Evolutionary conservation across 2,329 filamentous ascomycete species (phyloP), one percentile per base, ranked within the genome.

Genomic region (Aspergillus sp.): DNA sequence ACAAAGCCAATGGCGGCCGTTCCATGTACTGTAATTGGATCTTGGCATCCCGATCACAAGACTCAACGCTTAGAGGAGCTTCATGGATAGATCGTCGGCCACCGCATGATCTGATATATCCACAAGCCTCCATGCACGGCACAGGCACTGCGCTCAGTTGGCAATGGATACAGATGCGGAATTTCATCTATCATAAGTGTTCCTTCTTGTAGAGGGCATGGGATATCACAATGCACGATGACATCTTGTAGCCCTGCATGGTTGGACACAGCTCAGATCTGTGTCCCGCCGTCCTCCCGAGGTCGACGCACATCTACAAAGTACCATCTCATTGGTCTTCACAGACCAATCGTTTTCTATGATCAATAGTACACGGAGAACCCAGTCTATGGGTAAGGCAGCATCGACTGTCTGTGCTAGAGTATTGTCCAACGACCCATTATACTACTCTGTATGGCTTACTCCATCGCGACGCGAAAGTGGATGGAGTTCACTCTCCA

Each of bases 11-110:
- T 48, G 38, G 34, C 19, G 14, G 29, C 20, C 16, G 4, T 38
- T 17, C 32, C 10, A 32, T 42, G 10, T 13, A 55, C 49, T 52
- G 45, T 46, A 52, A 52, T 55, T 52, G 45, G 41, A 49, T 40
- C 53, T 55, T 55, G 53, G 53, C 53, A 45, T 16, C 13, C 29
- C 14, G 49, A 52, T 53, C 53, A 55, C 53, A 55, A 52, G 53
- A 53, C 47, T 43, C 40, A 16, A 40, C 16, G 10, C 36, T 9
- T 40, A 5, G 36, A 17, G 10, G 7, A 16, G n/a, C 16, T 40
- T 9, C 36, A 21, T 42, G 5, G 40, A 42, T 17, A 42, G 40
- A 42, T 42, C 40, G 40, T 17, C 19, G 20, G 40, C 19, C 6
- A 21, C 19, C 4, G 40, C 40, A 42, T 42, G 19, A 20, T 20